These are phyloP conservation scores for Bretschneidera sinensis DNA, from an alignment of 345 rosid genomes.

Conservation along the genomic window DNA sequence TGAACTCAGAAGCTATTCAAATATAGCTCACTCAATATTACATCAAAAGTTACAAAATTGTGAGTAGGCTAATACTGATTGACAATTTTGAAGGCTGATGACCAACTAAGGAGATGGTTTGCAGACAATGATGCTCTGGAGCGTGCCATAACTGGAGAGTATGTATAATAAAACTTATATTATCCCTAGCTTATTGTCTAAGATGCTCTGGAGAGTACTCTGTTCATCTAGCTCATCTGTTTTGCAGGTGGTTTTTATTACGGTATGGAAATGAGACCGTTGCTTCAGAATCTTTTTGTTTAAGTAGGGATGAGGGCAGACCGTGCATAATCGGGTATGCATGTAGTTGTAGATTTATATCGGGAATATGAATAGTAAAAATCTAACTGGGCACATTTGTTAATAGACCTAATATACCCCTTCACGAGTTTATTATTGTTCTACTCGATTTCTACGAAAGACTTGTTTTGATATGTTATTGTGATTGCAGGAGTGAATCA, in stretches of 20 bases:
- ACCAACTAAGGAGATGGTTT: constrained; percentile 35
- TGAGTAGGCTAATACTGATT: not conserved
- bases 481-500: constrained; percentile 52
- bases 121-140: constrained; percentile 75
- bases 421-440: not conserved
- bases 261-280: constrained; percentile 42
- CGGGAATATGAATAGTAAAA: not conserved
- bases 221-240: constrained; percentile 5
- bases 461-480: not conserved
- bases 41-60: not conserved
- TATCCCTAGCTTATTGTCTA: not conserved
- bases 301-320: constrained; percentile 53
- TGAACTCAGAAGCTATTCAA: not conserved
- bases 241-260: constrained; percentile 64
- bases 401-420: too few relatives aligned
- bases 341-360: not conserved
- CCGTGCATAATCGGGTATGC: constrained; percentile 64
- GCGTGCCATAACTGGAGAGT: constrained; percentile 76
- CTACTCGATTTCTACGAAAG: not conserved
- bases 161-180: constrained; percentile 25
- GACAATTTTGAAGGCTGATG: constrained; percentile 29
- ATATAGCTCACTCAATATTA: not conserved
- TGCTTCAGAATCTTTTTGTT: constrained; percentile 44
- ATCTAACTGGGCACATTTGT: too few relatives aligned
- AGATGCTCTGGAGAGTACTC: too few relatives aligned